These are phyloP conservation scores for Chrysanthemum lavandulifolium DNA, from an alignment of 129 eudicot genomes.

Conservation along the genomic window DNA sequence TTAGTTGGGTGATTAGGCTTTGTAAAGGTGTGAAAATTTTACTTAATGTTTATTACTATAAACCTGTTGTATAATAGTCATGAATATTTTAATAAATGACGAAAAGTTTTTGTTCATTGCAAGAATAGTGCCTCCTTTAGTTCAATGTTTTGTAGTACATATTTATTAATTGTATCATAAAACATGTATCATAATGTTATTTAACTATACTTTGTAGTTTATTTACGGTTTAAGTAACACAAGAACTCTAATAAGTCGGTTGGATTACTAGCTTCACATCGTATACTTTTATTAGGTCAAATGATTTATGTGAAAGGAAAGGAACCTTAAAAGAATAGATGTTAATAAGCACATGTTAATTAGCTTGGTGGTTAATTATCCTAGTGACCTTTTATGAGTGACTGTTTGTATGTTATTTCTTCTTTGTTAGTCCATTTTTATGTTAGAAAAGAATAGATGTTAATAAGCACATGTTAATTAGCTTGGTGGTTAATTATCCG, in stretches of 20 bases:
- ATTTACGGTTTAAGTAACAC: neutral
- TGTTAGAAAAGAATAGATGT: constrained; percentile 3
- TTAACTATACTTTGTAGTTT: neutral
- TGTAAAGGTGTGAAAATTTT: constrained; percentile 61
- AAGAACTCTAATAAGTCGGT: constrained; percentile 7
- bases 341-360: constrained; percentile 26
- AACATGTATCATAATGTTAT: neutral
- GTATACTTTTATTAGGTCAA: constrained; percentile 12
- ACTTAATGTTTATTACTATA: constrained; percentile 43
- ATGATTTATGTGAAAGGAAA: constrained; percentile 20
- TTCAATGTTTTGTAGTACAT: neutral
- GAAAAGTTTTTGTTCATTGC: constrained; percentile 18
- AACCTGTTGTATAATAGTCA: constrained; percentile 45
- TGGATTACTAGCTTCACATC: constrained; percentile 18
- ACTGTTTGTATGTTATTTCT: neutral
- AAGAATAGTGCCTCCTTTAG: neutral
- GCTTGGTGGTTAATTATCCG: constrained; percentile 5
- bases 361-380: constrained; percentile 11
- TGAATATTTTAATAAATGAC: constrained; percentile 55
- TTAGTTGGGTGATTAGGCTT: constrained; percentile 41
- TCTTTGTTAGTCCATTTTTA: too few species aligned
- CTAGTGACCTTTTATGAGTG: neutral
- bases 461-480: constrained; percentile 27
- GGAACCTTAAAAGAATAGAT: constrained; percentile 17
- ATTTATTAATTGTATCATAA: neutral